Conservation (phyloP, 495 filamentous ascomycete genomes). For the Eremomyces bilateralis region DNA sequence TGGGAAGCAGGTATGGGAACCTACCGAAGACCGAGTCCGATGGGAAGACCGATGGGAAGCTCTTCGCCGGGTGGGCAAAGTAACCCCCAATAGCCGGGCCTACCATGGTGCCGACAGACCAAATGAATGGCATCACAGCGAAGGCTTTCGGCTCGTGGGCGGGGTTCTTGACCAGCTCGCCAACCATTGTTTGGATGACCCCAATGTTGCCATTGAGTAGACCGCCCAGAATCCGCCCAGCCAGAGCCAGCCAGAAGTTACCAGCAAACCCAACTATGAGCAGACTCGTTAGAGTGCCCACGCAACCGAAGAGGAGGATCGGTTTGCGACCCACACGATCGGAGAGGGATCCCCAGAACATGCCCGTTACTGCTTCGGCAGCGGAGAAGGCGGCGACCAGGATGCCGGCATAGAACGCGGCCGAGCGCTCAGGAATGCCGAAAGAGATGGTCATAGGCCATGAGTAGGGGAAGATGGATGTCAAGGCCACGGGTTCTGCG, state of each 20-base stretch:
- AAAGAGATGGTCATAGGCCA: slow-evolving; percentile 63
- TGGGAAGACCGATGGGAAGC: slow-evolving; percentile 43
- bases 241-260: slow-evolving; percentile 57
- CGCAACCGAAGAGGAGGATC: slow-evolving; percentile 54
- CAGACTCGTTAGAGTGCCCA: slow-evolving; percentile 59
- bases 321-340: slow-evolving; percentile 73
- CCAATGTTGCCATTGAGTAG: slow-evolving; percentile 73
- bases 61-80: slow-evolving; percentile 49
- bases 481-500: slow-evolving; percentile 73
- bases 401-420: slow-evolving; percentile 66
- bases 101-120: slow-evolving; percentile 68
- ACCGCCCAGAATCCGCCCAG: slow-evolving; percentile 56
- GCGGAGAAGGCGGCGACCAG: slow-evolving; percentile 70
- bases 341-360: slow-evolving; percentile 69
- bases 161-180: slow-evolving; percentile 53
- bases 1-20: slow-evolving; percentile 69
- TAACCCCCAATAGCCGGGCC: slow-evolving; percentile 64
- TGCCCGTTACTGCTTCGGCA: slow-evolving; percentile 57
- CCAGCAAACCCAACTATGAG: slow-evolving; percentile 63
- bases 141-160: slow-evolving; percentile 69
- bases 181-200: slow-evolving; percentile 85
- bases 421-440: slow-evolving; percentile 39
- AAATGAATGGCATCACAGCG: slow-evolving; percentile 73
- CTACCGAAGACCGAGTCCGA: slow-evolving; percentile 39
- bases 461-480: slow-evolving; percentile 73